Conservation (phyloP, 2,329 filamentous ascomycete genomes). For the Aspergillus sp. region DNA sequence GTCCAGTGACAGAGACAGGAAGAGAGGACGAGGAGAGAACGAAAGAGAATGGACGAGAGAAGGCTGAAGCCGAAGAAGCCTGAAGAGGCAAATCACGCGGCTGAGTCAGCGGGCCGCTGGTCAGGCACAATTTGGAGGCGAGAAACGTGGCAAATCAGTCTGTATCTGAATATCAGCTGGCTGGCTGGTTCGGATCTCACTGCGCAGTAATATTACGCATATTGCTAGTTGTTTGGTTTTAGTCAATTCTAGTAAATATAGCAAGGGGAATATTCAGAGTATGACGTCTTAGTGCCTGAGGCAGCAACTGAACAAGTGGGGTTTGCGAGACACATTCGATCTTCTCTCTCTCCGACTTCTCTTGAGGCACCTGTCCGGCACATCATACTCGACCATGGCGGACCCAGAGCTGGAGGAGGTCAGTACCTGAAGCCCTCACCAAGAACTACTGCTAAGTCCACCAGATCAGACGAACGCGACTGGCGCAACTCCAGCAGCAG, state of each 20-base stretch:
- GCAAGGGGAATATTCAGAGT: too few relatives aligned
- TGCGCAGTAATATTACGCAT: too few relatives aligned
- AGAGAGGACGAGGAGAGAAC: conserved; percentile 2
- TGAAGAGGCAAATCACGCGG: too few relatives aligned
- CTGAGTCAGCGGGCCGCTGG: too few relatives aligned
- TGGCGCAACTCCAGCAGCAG: conserved; percentile 86
- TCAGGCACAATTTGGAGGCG: conserved; percentile 3
- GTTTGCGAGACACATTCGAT: too few relatives aligned
- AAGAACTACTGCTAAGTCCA: conserved; percentile 5
- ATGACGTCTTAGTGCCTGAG: too few relatives aligned
- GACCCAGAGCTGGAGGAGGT: conserved; percentile 59
- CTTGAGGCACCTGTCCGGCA: neutral
- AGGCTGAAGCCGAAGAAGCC: conserved; percentile 1
- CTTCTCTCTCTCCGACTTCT: neutral
- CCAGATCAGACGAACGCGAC: conserved; percentile 81
- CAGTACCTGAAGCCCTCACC: conserved; percentile 5
- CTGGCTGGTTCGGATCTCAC: too few relatives aligned
- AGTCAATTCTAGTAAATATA: too few relatives aligned
- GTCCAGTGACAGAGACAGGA: conserved; percentile 1
- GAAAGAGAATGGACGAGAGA: conserved; percentile 4
- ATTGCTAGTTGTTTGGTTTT: too few relatives aligned
- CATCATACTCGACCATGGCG: conserved; percentile 40
- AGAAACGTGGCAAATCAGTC: too few relatives aligned
- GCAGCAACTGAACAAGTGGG: too few relatives aligned
- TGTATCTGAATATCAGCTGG: too few relatives aligned